Conservation (phyloP, 805 yeast species). For the Yueomyces sp. region DNA sequence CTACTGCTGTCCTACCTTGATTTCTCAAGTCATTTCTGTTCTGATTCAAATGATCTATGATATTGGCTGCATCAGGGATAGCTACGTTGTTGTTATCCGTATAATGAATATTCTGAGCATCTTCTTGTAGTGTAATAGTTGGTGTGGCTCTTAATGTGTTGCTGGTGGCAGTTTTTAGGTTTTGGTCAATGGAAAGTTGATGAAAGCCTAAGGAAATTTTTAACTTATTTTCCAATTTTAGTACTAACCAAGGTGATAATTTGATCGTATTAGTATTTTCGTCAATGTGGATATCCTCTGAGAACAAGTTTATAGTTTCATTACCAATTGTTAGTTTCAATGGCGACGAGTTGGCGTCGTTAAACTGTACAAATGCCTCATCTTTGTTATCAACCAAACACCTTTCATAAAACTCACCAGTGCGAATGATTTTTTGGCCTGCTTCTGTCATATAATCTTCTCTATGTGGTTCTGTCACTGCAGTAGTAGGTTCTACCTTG, state of each 20-base stretch:
- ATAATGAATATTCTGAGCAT: too few species aligned
- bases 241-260: conserved; percentile 8
- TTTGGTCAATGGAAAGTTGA: too few species aligned
- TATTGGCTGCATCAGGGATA: not conserved
- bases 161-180: too few species aligned
- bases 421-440: conserved; percentile 6
- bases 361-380: conserved; percentile 5
- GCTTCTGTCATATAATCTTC: conserved; percentile 6
- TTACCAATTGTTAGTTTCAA: conserved; percentile 3
- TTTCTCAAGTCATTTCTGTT: not conserved
- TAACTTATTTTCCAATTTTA: conserved; percentile 5
- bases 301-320: conserved; percentile 4
- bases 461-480: not conserved
- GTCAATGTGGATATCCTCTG: conserved; percentile 7
- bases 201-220: not conserved
- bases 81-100: too few species aligned
- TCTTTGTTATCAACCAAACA: conserved; percentile 13
- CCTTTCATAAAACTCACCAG: conserved; percentile 12
- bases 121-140: too few species aligned
- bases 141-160: too few species aligned
- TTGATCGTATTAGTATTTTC: conserved; percentile 4
- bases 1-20: not conserved
- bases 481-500: not conserved
- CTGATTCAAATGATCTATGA: not conserved
- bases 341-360: not conserved